Evolutionary conservation across 331 rosid species (phyloP).

Genomic region (Quercus lobata): DNA sequence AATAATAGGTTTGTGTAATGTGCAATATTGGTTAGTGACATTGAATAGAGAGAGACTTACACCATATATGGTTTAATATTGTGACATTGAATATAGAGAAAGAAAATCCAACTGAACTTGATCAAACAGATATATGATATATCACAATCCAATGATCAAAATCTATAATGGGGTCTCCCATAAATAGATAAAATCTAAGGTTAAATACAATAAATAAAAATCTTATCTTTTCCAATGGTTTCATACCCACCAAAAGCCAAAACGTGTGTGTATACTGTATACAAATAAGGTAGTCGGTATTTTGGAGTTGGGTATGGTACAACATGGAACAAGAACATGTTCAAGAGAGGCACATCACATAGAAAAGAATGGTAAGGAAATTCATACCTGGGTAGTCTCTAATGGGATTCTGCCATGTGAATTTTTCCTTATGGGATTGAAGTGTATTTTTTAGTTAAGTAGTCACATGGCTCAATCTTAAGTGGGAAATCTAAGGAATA

Average conservation of each 20-base stretch:
- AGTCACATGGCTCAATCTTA: fast-evolving
- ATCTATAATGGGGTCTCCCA: background rate
- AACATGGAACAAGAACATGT: background rate
- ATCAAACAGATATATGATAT: background rate
- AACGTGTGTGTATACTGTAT: background rate
- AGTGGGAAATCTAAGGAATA: fast-evolving
- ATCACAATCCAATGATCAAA: background rate
- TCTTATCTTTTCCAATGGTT: background rate
- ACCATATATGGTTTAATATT: too few relatives aligned
- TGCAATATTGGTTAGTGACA: too few relatives aligned
- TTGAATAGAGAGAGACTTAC: too few relatives aligned
- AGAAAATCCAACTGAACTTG: background rate
- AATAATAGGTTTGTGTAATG: too few relatives aligned
- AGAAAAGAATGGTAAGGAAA: background rate
- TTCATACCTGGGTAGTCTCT: slow-evolving; percentile 45
- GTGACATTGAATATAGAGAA: too few relatives aligned
- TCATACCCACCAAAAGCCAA: background rate
- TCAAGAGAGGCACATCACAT: background rate
- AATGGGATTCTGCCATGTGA: background rate
- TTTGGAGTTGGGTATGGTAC: background rate
- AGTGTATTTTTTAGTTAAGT: too few relatives aligned
- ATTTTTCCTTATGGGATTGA: fast-evolving
- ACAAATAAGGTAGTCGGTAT: background rate
- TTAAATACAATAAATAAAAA: background rate
- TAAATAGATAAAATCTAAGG: background rate